Conservation (phyloP, 768 basidiomycete species). For the Boletus rubroflammeus region DNA sequence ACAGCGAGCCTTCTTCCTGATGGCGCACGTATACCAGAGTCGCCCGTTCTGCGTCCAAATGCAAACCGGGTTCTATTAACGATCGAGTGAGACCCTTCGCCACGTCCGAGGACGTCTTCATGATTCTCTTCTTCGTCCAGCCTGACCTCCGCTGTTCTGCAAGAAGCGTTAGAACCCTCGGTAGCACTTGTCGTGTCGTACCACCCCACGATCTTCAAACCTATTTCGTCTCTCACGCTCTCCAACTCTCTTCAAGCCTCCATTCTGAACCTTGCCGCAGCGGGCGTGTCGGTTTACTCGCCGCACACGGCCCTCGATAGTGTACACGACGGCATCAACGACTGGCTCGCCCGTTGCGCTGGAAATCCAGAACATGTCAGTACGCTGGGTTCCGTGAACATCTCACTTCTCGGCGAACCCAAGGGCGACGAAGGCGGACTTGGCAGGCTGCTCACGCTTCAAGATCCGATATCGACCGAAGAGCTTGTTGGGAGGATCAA, state of each 20-base stretch:
- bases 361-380: conserved; percentile 33
- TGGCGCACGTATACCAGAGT: conserved; percentile 38
- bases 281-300: conserved; percentile 81
- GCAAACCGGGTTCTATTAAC: conserved; percentile 57
- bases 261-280: conserved; percentile 73
- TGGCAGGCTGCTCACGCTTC: conserved; percentile 66
- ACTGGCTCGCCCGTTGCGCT: conserved; percentile 72
- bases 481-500: conserved; percentile 68
- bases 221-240: conserved; percentile 72
- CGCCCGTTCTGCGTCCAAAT: conserved; percentile 45
- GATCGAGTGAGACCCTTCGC: conserved; percentile 53
- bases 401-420: conserved; percentile 39
- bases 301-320: conserved; percentile 89
- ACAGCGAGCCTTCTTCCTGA: too few relatives aligned
- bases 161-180: conserved; percentile 60
- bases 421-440: conserved; percentile 51
- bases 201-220: conserved; percentile 82
- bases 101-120: conserved; percentile 7
- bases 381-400: conserved; percentile 24
- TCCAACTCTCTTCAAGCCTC: conserved; percentile 74
- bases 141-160: conserved; percentile 65
- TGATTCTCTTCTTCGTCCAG: conserved; percentile 40
- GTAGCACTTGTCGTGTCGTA: conserved; percentile 74
- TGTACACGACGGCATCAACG: conserved; percentile 84
- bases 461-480: conserved; percentile 53